A percentile compares a stretch with the other conserved stretches of the same genome.
These are phyloP conservation scores for Candida verbasci DNA, from an alignment of 805 yeast genomes.

Conservation along the genomic window DNA sequence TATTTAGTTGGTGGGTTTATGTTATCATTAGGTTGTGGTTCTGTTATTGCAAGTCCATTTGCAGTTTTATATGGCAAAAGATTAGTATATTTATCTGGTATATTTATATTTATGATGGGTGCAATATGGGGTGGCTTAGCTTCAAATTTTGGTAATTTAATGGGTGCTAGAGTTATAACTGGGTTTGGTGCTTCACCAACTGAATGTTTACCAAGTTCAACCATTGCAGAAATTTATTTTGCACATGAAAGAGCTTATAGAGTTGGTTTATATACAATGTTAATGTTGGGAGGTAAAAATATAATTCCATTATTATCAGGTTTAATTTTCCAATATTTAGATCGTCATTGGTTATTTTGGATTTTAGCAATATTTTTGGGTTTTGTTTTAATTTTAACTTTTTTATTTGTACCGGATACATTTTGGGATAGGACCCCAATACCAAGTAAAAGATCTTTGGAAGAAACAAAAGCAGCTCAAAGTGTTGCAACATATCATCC, in stretches of 20 bases:
- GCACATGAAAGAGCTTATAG: slow-evolving; percentile 61
- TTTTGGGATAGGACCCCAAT: slow-evolving; percentile 57
- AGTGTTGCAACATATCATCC: slow-evolving; percentile 22
- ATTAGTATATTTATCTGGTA: slow-evolving; percentile 47
- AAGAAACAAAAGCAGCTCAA: slow-evolving; percentile 47
- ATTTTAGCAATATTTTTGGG: slow-evolving; percentile 51
- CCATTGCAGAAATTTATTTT: slow-evolving; percentile 58
- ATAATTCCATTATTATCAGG: slow-evolving; percentile 54
- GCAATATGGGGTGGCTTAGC: slow-evolving; percentile 53
- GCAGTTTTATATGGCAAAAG: slow-evolving; percentile 57
- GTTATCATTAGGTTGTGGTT: slow-evolving; percentile 57
- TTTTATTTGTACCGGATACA: slow-evolving; percentile 59
- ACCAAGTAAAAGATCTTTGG: slow-evolving; percentile 41
- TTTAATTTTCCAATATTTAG: slow-evolving; percentile 43
- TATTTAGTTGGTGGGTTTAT: slow-evolving; percentile 56
- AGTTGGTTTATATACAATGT: slow-evolving; percentile 52
- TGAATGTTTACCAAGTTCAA: slow-evolving; percentile 56
- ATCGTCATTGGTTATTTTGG: slow-evolving; percentile 63
- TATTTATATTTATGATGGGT: slow-evolving; percentile 46
- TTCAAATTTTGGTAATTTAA: slow-evolving; percentile 41
- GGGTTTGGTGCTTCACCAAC: slow-evolving; percentile 62
- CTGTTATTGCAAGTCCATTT: slow-evolving; percentile 53
- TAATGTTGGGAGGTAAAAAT: slow-evolving; percentile 59
- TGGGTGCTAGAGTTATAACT: slow-evolving; percentile 54
- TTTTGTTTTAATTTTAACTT: slow-evolving; percentile 38